These are phyloP conservation scores for Suhomyces faveliae DNA, from an alignment of 805 yeast genomes.

Conservation along the genomic window DNA sequence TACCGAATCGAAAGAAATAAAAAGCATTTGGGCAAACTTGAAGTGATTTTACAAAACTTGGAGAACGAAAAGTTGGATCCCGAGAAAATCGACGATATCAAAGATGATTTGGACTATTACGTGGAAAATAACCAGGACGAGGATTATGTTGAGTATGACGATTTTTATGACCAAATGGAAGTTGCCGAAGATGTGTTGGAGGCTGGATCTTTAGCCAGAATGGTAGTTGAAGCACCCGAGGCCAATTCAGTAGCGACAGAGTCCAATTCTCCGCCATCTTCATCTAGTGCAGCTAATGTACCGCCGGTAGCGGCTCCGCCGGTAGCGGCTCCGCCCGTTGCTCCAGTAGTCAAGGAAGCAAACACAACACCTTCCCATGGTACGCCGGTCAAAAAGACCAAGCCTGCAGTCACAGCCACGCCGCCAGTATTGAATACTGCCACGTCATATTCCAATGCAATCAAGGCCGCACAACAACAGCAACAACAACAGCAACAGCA, in stretches of 20 bases:
- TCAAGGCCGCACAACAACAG: slow-evolving; percentile 14
- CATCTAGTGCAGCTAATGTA: not conserved
- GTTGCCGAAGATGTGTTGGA: slow-evolving; percentile 44
- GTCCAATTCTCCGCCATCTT: not conserved
- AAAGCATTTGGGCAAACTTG: slow-evolving; percentile 76
- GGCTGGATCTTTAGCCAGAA: slow-evolving; percentile 24
- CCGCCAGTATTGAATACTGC: slow-evolving; percentile 22
- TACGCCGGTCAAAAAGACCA: slow-evolving; percentile 18
- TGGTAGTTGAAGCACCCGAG: slow-evolving; percentile 15
- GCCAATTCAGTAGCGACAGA: slow-evolving; percentile 1
- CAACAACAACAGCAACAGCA: not conserved
- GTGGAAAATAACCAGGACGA: slow-evolving; percentile 92
- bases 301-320: slow-evolving; percentile 8
- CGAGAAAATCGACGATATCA: slow-evolving; percentile 69
- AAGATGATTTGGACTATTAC: slow-evolving; percentile 89
- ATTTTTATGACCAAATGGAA: slow-evolving; percentile 83
- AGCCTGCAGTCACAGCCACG: slow-evolving; percentile 5
- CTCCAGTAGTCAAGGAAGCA: slow-evolving; percentile 1
- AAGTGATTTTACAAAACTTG: slow-evolving; percentile 68
- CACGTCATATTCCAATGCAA: slow-evolving; percentile 24
- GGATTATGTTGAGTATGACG: slow-evolving; percentile 91
- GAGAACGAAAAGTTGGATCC: slow-evolving; percentile 81
- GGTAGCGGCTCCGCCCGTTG: not conserved
- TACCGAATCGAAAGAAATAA: slow-evolving; percentile 69
- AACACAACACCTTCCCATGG: slow-evolving; percentile 6